Percentiles rank a stretch among this genome's conserved stretches.
Evolutionary conservation across 305 asterid genomes (phyloP).

Genomic region (Nicotiana rustica): DNA sequence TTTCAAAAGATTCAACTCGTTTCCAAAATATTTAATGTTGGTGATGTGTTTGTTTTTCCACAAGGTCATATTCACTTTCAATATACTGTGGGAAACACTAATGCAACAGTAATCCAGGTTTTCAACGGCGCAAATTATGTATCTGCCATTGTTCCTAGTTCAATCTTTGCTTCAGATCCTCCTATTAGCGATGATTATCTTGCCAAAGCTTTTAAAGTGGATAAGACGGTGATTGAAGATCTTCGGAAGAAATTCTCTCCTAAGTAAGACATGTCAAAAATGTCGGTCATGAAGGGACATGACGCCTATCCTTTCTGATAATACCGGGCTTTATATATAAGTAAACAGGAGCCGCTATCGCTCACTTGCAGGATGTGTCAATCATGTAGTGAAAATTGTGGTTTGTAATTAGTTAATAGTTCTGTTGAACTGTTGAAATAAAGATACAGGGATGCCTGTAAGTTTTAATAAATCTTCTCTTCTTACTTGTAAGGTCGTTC

Average conservation of each 20-base stretch:
- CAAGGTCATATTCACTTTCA: conserved; percentile 27
- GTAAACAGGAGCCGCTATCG: neutral
- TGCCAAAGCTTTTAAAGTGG: conserved; percentile 12
- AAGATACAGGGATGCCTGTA: too few species aligned
- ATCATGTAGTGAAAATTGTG: neutral
- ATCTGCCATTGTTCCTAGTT: neutral
- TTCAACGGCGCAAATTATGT: neutral
- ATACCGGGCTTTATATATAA: neutral
- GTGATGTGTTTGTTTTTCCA: conserved; percentile 35
- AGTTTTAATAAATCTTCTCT: too few species aligned
- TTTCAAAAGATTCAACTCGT: neutral
- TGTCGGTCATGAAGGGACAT: too few species aligned
- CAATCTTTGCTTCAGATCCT: conserved; percentile 21
- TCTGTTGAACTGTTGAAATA: neutral
- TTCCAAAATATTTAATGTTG: neutral
- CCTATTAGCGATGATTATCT: neutral
- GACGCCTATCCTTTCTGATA: neutral
- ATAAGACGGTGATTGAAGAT: neutral
- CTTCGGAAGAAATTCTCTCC: conserved; percentile 6
- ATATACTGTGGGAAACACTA: neutral
- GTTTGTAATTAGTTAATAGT: neutral
- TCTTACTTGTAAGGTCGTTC: too few species aligned
- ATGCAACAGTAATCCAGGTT: neutral
- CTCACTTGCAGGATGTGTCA: neutral
- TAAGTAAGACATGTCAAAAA: neutral